Base-by-base conservation (phyloP, 768 basidiomycete species). In the Termitomyces sp. region DNA sequence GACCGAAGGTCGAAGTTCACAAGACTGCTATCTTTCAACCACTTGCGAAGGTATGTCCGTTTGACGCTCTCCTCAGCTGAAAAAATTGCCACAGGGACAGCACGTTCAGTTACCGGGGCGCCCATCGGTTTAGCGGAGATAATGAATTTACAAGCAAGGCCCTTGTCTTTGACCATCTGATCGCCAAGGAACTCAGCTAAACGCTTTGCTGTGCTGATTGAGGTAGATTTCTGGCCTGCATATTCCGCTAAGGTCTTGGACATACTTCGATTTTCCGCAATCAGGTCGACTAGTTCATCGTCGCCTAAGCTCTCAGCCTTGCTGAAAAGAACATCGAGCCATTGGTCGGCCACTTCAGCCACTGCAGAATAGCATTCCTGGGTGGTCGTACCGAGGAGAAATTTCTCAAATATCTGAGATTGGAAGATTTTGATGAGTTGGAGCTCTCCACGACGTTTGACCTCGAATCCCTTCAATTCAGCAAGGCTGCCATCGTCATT, bases 351-450 rank as follows among this genome's bases (percentile, higher is more conserved):
- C 38, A 98, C 85, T 62, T 89, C 78, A 1, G 97, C 96, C 23
- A 99, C 97, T 1, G 89, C 92, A 3, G 86, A 84, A 66, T 99
- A 98, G 71, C 97, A 99, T 65, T 98, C 95, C 68, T 96, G 88
- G 3, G 91, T 92, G 0, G 95, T 98, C 2, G 83, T 79, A 0
- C 97, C 97, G 0, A 98, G 85, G 25, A 99, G 75, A 77, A 98
- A 99, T 67, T 91, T 96, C 73, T 97, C 96, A 71, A 99, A 99
- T 65, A 99, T 91, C 66, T 96, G 92, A 1, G 93, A 92, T 69
- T 99, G 97, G 82, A 99, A 99, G 63, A 95, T 96, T 75, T 99
- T 99, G 86, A 99, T 95, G 66, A 98, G 85, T 68, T 98, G 96
- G 37, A 98, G 79, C 69, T 99, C 97, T 37, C 95, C 97, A 55